A percentile compares a stretch with the other conserved stretches of the same genome.
These are phyloP conservation scores for Alternaria angustiovoidea DNA, from an alignment of 2,329 filamentous ascomycete species.

Conservation along the genomic window DNA sequence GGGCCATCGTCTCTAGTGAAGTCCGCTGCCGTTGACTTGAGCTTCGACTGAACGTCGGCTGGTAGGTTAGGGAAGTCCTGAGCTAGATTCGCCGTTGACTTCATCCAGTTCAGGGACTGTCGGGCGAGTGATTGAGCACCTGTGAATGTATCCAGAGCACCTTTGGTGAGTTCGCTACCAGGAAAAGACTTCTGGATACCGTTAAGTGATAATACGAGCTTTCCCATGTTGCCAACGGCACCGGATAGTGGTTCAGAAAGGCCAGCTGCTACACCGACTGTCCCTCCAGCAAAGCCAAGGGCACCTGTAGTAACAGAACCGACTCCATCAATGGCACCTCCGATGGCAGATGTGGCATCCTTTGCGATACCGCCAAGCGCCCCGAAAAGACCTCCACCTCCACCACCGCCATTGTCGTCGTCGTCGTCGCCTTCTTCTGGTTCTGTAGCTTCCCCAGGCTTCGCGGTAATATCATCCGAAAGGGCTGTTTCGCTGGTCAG, in stretches of 20 bases:
- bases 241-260: conserved; percentile 11
- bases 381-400: no score
- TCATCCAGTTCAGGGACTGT: conserved; percentile 21
- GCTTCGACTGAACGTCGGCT: conserved; percentile 10
- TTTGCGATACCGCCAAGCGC: not conserved
- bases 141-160: conserved; percentile 5
- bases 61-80: conserved; percentile 15
- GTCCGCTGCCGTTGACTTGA: not conserved
- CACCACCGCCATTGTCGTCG: no score
- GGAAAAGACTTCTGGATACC: conserved; percentile 24
- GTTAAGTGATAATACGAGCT: conserved; percentile 21
- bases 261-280: conserved; percentile 4
- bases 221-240: conserved; percentile 8
- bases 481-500: no score
- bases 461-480: no score
- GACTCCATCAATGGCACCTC: not conserved
- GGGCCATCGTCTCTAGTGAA: conserved; percentile 5
- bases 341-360: not conserved
- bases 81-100: conserved; percentile 16
- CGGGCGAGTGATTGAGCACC: conserved; percentile 17
- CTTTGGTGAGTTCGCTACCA: conserved; percentile 7
- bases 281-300: conserved; percentile 10
- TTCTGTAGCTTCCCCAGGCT: no score
- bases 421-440: no score
- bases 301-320: conserved; percentile 6